Percentiles rank a stretch among this genome's conserved stretches.
Conservation (phyloP, 345 rosid species). For the Populus euphratica region DNA sequence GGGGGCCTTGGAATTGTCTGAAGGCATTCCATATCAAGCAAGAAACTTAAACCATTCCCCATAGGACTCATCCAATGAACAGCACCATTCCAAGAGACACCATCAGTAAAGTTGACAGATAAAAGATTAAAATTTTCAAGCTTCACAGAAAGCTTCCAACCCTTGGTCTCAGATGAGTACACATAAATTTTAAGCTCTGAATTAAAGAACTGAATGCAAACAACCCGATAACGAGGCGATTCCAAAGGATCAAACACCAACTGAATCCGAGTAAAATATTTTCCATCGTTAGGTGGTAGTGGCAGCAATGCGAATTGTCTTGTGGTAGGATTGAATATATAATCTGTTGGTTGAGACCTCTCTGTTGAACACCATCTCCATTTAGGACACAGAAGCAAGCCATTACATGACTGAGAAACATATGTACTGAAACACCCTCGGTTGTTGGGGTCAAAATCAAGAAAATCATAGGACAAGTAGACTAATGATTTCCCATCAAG, state of each 20-base stretch:
- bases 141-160: constrained; percentile 6
- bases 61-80: constrained; percentile 15
- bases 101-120: neutral
- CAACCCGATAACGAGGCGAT: constrained; percentile 17
- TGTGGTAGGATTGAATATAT: constrained; percentile 27
- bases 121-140: neutral
- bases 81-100: constrained; percentile 19
- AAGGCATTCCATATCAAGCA: neutral
- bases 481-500: neutral
- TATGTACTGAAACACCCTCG: neutral
- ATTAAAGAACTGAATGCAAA: neutral
- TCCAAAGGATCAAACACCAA: constrained; percentile 21
- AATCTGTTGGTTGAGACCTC: neutral
- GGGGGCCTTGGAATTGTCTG: neutral
- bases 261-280: neutral
- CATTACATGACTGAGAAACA: constrained; percentile 3
- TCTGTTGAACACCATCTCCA: neutral
- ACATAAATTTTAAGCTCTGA: neutral
- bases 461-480: neutral
- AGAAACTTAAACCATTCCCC: neutral
- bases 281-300: neutral
- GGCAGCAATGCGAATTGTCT: constrained; percentile 4
- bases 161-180: constrained; percentile 11
- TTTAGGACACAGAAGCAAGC: constrained; percentile 12
- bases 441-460: neutral